These are phyloP conservation scores for Lyophyllum atratum DNA, from an alignment of 768 basidiomycete species.

Conservation along the genomic window DNA sequence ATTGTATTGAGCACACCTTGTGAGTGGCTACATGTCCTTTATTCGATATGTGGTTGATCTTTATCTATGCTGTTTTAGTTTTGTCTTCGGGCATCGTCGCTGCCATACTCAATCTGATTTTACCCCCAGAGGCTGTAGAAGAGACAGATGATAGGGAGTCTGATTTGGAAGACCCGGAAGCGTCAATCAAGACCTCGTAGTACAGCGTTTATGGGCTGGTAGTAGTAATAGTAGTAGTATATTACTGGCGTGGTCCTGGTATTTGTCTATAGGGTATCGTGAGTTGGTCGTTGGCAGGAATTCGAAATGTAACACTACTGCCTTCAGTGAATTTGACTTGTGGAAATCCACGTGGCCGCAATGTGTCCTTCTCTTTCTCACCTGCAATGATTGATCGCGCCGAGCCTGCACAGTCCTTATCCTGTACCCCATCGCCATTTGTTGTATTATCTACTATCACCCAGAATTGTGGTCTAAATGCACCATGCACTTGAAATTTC, in stretches of 20 bases:
- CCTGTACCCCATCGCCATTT: not conserved
- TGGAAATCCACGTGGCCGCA: not conserved
- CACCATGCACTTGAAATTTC: constrained; percentile 18
- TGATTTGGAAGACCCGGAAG: not conserved
- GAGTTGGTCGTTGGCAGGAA: too few relatives aligned
- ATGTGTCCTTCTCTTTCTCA: not conserved
- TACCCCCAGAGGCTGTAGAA: constrained; percentile 37
- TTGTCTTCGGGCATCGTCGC: constrained; percentile 60
- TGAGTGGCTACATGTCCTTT: constrained; percentile 35
- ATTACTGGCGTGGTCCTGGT: too few relatives aligned
- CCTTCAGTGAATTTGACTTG: too few relatives aligned
- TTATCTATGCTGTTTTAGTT: constrained; percentile 35
- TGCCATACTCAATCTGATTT: constrained; percentile 55
- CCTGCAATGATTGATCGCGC: not conserved
- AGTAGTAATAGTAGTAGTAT: too few relatives aligned
- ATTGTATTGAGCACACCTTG: constrained; percentile 83
- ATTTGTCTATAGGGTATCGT: too few relatives aligned
- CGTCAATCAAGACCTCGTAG: not conserved
- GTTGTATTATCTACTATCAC: not conserved
- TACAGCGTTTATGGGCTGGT: not conserved
- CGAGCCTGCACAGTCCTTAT: too few relatives aligned
- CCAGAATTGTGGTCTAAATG: not conserved
- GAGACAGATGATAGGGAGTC: constrained; percentile 1
- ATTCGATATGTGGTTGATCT: not conserved
- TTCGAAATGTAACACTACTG: too few relatives aligned